These are phyloP conservation scores for Solanum chacoense DNA, from an alignment of 305 asterid genomes.

Conservation along the genomic window DNA sequence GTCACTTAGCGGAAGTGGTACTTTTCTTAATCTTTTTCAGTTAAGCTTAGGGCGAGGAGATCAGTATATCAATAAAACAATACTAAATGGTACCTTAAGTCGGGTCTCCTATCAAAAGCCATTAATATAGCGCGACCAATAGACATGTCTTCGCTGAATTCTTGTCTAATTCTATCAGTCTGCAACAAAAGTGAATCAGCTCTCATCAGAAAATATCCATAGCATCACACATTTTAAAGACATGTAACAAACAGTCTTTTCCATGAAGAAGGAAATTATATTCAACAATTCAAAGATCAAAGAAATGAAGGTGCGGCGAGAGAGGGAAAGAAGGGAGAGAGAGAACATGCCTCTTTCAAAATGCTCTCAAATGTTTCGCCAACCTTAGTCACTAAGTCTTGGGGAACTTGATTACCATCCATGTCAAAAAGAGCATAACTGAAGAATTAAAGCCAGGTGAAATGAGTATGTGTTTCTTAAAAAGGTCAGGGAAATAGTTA, in stretches of 20 bases:
- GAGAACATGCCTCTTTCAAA: conserved; percentile 53
- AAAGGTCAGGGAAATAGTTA: not conserved
- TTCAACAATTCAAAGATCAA: not conserved
- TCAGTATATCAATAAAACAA: not conserved
- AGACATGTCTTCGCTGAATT: conserved; percentile 60
- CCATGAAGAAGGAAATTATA: not conserved
- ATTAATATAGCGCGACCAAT: conserved; percentile 61
- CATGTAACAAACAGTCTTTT: not conserved
- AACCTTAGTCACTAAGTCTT: conserved; percentile 63
- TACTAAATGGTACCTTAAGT: conserved; percentile 39
- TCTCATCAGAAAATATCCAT: not conserved
- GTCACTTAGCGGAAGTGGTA: not conserved
- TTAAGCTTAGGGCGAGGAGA: not conserved
- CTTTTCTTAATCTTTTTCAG: not conserved
- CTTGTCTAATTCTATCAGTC: conserved; percentile 64
- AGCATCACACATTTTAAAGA: not conserved
- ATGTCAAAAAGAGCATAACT: conserved; percentile 79
- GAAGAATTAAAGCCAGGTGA: conserved; percentile 11
- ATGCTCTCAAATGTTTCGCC: conserved; percentile 73
- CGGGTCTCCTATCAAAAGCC: conserved; percentile 70
- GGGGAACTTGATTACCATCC: conserved; percentile 86
- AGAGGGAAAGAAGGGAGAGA: not conserved
- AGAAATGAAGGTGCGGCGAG: not conserved
- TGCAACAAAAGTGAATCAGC: conserved; percentile 16
- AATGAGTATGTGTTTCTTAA: not conserved